A percentile compares a stretch with the other conserved stretches of the same genome.
Conservation (phyloP, 768 basidiomycete species). For the Collybia nuda region DNA sequence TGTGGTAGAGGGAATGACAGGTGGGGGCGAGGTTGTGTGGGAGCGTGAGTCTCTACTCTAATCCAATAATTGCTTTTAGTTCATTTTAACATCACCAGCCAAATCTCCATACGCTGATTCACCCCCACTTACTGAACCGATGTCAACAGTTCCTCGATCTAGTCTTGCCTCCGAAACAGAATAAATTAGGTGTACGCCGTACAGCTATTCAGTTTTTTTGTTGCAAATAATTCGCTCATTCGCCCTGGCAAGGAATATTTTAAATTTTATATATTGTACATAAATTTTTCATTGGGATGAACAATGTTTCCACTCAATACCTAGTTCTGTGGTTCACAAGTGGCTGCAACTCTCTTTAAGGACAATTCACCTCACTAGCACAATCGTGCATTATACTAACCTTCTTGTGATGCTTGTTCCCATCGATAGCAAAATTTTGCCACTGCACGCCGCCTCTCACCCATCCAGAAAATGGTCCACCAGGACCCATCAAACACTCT, state of each 20-base stretch:
- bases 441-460: constrained; percentile 49
- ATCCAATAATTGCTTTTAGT: not conserved
- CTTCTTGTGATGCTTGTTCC: not conserved
- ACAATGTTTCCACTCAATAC: no score
- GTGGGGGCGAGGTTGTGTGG: constrained; percentile 21
- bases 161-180: constrained; percentile 8
- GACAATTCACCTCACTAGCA: no score
- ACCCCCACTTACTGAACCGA: constrained; percentile 6
- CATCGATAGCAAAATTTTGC: constrained; percentile 45
- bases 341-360: no score
- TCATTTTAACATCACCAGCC: constrained; percentile 2
- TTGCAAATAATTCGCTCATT: not conserved
- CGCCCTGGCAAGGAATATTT: no score
- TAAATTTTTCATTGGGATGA: no score
- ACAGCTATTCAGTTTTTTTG: not conserved
- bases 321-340: no score
- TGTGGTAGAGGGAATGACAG: constrained; percentile 45
- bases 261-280: no score
- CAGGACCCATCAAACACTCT: constrained; percentile 37
- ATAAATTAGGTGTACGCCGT: not conserved
- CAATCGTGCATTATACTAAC: no score
- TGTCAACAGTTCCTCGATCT: constrained; percentile 10
- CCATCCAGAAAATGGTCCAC: constrained; percentile 64
- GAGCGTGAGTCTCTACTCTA: constrained; percentile 9
- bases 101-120: constrained; percentile 1